These are phyloP conservation scores for Candida berthetii DNA, from an alignment of 805 yeast genomes.

Conservation along the genomic window DNA sequence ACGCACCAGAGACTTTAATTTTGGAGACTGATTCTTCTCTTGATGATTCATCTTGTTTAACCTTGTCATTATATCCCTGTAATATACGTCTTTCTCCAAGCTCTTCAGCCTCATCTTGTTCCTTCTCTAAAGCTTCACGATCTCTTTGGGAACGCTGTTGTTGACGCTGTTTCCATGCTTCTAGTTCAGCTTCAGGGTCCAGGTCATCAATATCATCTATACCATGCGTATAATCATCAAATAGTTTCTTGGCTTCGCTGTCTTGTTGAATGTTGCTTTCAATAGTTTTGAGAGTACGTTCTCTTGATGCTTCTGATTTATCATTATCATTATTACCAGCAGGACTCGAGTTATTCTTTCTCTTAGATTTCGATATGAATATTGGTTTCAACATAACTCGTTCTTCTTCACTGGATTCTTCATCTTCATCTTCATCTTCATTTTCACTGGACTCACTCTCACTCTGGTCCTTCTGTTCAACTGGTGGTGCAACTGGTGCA, in stretches of 20 bases:
- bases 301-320: slow-evolving; percentile 8
- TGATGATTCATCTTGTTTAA: neutral
- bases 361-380: slow-evolving; percentile 14
- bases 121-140: slow-evolving; percentile 10
- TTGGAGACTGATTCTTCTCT: neutral
- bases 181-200: slow-evolving; percentile 50
- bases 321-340: neutral
- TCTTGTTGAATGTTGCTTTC: slow-evolving; percentile 19
- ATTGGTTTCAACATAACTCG: slow-evolving; percentile 17
- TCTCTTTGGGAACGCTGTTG: slow-evolving; percentile 34
- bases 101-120: slow-evolving; percentile 19
- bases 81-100: slow-evolving; percentile 15
- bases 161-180: slow-evolving; percentile 49
- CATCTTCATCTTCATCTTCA: slow-evolving; percentile 5
- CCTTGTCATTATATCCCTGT: slow-evolving; percentile 11
- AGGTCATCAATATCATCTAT: slow-evolving; percentile 57
- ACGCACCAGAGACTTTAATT: slow-evolving; percentile 11
- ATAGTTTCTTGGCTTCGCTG: slow-evolving; percentile 11
- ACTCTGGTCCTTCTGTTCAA: slow-evolving; percentile 24
- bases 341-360: neutral
- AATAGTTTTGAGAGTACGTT: slow-evolving; percentile 18
- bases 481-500: slow-evolving; percentile 25
- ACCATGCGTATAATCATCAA: slow-evolving; percentile 20
- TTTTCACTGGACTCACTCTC: slow-evolving; percentile 19
- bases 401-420: slow-evolving; percentile 9